Evolutionary conservation across 192 early-diverging fungal species (phyloP), one percentile per base, ranked within the genome.

Genomic region (Coemansia sp.): DNA sequence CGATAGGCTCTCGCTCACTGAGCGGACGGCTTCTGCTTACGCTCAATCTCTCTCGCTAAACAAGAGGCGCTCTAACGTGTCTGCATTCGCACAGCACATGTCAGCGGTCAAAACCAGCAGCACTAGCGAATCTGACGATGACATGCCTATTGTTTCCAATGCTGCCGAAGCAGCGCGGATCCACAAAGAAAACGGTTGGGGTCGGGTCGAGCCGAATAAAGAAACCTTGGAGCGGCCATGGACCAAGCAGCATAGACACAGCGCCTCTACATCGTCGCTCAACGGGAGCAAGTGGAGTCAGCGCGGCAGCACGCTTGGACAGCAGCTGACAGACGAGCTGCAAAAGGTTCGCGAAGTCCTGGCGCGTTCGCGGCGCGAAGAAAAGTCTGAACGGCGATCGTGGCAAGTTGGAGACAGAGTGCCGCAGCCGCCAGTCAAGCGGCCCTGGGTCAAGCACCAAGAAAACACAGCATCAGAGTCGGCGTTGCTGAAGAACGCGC

Each of bases 261-360:
- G 66, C 57, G 36, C 64, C n/a, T 80, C 78, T 0, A 56, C 69
- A 10, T 31, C 64, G 16, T 80, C 78, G 8, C 56, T 75, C 18
- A 61, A 52, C 45, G 69, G 69, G 48, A 45, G 55, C 34, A 57
- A 60, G 55, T 66, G 60, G 20, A 61, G 69, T 3, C 52, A 67
- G 56, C 78, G 78, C 42, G 78, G 78, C 40, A 80, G 78, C 56
- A 72, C 72, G 32, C 64, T 80, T 18, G 78, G 78, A n/a, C 78
- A 80, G 69, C 68, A 80, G 66, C 78, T 80, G 29, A 75, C 78
- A 3, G 78, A 80, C 28, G 78, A 80, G 60, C 68, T 80, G 32
- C 72, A 80, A 40, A 31, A 56, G 29, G 38, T 80, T 7, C 72
- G 78, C 8, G 69, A 69, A 48, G 61, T 55, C 11, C 64, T 80